Evolutionary conservation across 2,329 filamentous ascomycete species (phyloP).

Genomic region (Chaetomiaceae sp.): DNA sequence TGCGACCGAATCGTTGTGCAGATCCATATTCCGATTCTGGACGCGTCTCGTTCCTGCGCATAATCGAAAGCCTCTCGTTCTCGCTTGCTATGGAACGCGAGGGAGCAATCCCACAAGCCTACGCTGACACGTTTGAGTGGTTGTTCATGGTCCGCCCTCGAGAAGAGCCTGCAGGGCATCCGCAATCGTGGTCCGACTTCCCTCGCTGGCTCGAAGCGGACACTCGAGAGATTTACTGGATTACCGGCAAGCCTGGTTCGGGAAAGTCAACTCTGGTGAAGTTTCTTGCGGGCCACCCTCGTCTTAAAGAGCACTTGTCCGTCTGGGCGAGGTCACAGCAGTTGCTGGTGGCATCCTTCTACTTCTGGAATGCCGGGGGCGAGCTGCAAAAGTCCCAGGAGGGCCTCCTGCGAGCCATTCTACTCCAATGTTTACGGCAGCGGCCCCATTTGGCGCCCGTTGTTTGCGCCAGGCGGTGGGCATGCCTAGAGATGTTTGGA

Average conservation of each 20-base stretch:
- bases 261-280: slow-evolving; percentile 18
- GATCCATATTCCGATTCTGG: background rate
- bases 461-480: slow-evolving; percentile 9
- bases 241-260: slow-evolving; percentile 12
- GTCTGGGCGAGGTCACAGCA: slow-evolving; percentile 7
- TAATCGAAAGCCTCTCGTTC: background rate
- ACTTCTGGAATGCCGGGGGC: slow-evolving; percentile 18
- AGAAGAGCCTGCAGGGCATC: too few relatives aligned
- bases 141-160: background rate
- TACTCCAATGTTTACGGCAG: slow-evolving; percentile 11
- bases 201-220: slow-evolving; percentile 3
- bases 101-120: slow-evolving; percentile 1
- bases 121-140: slow-evolving; percentile 3
- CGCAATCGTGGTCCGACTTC: slow-evolving; percentile 1
- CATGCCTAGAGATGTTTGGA: slow-evolving; percentile 1
- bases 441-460: slow-evolving; percentile 3
- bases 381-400: slow-evolving; percentile 18
- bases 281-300: background rate
- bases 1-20: too few relatives aligned
- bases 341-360: slow-evolving; percentile 9
- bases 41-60: background rate
- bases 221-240: slow-evolving; percentile 11
- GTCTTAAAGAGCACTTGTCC: background rate
- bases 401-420: slow-evolving; percentile 14
- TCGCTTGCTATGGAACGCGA: background rate